Percentiles rank a stretch among this genome's conserved stretches.
phyloP scores from a whole-genome alignment of 768 basidiomycete species.

The Mycena albidolilacea region DNA sequence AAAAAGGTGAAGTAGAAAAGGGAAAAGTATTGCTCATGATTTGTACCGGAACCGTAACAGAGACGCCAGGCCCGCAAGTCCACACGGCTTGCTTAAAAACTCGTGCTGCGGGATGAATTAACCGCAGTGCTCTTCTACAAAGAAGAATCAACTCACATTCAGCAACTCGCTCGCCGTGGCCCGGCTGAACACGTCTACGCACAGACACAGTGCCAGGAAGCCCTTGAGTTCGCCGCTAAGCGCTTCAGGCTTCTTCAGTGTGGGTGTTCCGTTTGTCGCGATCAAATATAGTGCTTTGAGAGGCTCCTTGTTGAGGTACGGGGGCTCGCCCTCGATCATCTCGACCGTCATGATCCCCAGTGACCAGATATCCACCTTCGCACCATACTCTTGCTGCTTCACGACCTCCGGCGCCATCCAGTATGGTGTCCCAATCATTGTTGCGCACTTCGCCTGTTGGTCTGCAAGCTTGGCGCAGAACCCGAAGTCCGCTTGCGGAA shows the following conservation, averaged over 20 bases:
- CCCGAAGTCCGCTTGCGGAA: constrained; percentile 88
- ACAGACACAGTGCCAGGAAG: constrained; percentile 98
- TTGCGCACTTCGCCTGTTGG: constrained; percentile 96
- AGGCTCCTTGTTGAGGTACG: constrained; percentile 95
- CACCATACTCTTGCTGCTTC: constrained; percentile 96
- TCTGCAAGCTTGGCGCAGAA: constrained; percentile 97
- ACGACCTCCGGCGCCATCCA: constrained; percentile 76
- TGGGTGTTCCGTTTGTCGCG: constrained; percentile 98
- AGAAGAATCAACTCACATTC: constrained; percentile 66
- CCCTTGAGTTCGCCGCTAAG: constrained; percentile 94
- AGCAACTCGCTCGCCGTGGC: constrained; percentile 92
- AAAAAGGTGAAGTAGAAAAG: no score
- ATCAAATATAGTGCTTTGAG: constrained; percentile 96
- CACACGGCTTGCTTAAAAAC: constrained; percentile 91
- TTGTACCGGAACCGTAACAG: not conserved
- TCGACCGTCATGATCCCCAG: constrained; percentile 99
- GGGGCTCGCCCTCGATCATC: constrained; percentile 99
- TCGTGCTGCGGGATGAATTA: constrained; percentile 77
- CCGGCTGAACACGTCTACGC: constrained; percentile 95
- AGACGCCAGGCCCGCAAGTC: not conserved
- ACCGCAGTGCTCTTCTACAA: not conserved
- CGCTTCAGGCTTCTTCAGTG: constrained; percentile 94
- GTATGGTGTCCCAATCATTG: constrained; percentile 97
- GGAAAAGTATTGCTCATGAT: no score
- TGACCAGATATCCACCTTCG: constrained; percentile 97